These are phyloP conservation scores for Phytophthora brassicae DNA, from an alignment of 352 stramenopile species.

Conservation along the genomic window DNA sequence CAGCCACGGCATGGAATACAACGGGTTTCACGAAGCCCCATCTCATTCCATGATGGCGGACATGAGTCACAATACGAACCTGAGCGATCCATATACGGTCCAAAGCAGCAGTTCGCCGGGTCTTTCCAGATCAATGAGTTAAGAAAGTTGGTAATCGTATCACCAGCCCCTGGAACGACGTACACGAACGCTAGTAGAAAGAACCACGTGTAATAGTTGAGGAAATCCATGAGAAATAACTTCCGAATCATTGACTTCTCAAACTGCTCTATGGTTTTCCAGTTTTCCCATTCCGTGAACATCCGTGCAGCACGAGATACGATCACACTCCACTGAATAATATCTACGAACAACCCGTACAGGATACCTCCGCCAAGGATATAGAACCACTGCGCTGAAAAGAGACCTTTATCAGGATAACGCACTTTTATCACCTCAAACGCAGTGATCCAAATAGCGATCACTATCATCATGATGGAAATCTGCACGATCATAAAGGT, in stretches of 20 bases:
- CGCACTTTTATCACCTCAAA: slow-evolving; percentile 80
- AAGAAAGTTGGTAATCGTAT: slow-evolving; percentile 81
- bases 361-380: slow-evolving; percentile 74
- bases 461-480: slow-evolving; percentile 84
- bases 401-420: slow-evolving; percentile 61
- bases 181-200: slow-evolving; percentile 87
- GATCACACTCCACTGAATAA: slow-evolving; percentile 84
- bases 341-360: slow-evolving; percentile 81
- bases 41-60: slow-evolving; percentile 61
- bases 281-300: slow-evolving; percentile 85
- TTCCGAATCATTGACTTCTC: slow-evolving; percentile 79
- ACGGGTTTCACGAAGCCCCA: slow-evolving; percentile 37
- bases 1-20: slow-evolving; percentile 71
- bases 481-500: slow-evolving; percentile 84
- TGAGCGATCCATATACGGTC: slow-evolving; percentile 61
- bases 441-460: slow-evolving; percentile 81
- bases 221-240: slow-evolving; percentile 85
- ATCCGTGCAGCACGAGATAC: slow-evolving; percentile 69
- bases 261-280: slow-evolving; percentile 83
- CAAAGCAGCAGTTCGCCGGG: slow-evolving; percentile 81
- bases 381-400: slow-evolving; percentile 82
- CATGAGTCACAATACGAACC: slow-evolving; percentile 53
- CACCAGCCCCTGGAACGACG: slow-evolving; percentile 73
- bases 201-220: slow-evolving; percentile 91
- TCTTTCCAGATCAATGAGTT: slow-evolving; percentile 80